phyloP scores from a whole-genome alignment of 2,329 filamentous ascomycete species.

The Sordariomycetes sp. region DNA sequence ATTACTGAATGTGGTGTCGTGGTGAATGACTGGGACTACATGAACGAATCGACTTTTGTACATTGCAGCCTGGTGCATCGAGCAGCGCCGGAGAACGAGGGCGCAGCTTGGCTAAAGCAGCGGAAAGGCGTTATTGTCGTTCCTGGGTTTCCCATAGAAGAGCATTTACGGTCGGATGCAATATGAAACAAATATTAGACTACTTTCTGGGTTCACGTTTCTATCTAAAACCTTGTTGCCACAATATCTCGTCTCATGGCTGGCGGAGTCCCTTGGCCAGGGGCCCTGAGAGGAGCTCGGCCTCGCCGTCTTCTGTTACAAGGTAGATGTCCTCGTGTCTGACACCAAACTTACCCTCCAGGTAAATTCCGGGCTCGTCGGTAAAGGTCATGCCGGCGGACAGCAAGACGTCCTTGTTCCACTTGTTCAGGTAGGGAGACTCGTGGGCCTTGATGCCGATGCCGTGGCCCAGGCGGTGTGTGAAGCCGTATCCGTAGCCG shows the following conservation, averaged over 20 bases:
- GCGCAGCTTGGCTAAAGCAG: conserved; percentile 17
- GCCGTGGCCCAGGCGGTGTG: conserved; percentile 53
- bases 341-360: conserved; percentile 50
- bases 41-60: conserved; percentile 22
- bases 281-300: conserved; percentile 18
- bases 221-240: neutral
- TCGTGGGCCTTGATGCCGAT: conserved; percentile 61
- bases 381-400: conserved; percentile 54
- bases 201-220: neutral
- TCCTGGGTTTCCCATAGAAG: conserved; percentile 21
- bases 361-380: conserved; percentile 54
- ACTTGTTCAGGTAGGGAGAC: conserved; percentile 55
- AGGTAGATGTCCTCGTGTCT: conserved; percentile 54
- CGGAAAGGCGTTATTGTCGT: conserved; percentile 20
- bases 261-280: conserved; percentile 21
- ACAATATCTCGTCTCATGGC: conserved; percentile 1
- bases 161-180: conserved; percentile 1
- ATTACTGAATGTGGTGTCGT: conserved; percentile 20
- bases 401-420: conserved; percentile 37
- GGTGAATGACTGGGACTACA: conserved; percentile 20
- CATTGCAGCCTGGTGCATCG: conserved; percentile 22
- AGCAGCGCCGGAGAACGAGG: conserved; percentile 16
- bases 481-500: conserved; percentile 50
- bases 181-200: neutral
- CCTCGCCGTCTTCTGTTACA: conserved; percentile 36